phyloP scores from a whole-genome alignment of 495 filamentous ascomycete genomes.

The Clavariopsis aquatica region DNA sequence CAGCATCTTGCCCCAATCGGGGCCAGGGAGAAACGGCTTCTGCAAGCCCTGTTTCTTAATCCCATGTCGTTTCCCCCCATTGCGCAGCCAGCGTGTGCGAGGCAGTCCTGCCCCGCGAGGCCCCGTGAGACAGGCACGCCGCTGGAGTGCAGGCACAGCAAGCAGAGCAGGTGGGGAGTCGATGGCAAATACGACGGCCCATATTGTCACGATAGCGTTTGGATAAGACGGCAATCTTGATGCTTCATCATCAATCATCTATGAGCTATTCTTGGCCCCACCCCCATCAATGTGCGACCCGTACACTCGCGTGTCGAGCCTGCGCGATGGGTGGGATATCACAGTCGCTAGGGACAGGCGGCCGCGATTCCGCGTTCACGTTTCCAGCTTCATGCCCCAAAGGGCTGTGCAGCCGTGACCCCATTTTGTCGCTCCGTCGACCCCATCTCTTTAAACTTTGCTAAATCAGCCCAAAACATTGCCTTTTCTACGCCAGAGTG shows the following conservation, averaged over 20 bases:
- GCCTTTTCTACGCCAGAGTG: too few species aligned
- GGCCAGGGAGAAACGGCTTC: constrained; percentile 9
- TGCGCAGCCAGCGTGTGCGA: neutral
- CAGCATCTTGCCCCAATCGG: constrained; percentile 12
- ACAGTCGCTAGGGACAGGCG: constrained; percentile 32
- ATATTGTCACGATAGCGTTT: neutral
- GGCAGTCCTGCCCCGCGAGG: neutral
- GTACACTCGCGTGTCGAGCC: constrained; percentile 7
- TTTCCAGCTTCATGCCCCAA: constrained; percentile 19
- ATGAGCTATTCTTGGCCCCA: constrained; percentile 29
- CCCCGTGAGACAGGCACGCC: neutral
- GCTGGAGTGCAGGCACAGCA: neutral
- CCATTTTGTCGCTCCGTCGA: too few species aligned
- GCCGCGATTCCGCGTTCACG: constrained; percentile 37
- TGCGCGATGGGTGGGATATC: constrained; percentile 18
- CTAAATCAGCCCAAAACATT: too few species aligned
- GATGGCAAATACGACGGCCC: neutral
- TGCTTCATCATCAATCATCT: neutral
- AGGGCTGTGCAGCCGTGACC: too few species aligned
- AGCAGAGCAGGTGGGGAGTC: neutral
- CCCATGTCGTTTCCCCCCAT: neutral
- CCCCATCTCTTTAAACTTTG: too few species aligned
- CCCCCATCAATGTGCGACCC: constrained; percentile 13
- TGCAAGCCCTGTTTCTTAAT: constrained; percentile 12
- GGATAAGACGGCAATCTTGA: constrained; percentile 1